Evolutionary conservation across 768 basidiomycete species (phyloP), one percentile per base, ranked within the genome.

Genomic region (Thelephora ganbajun): DNA sequence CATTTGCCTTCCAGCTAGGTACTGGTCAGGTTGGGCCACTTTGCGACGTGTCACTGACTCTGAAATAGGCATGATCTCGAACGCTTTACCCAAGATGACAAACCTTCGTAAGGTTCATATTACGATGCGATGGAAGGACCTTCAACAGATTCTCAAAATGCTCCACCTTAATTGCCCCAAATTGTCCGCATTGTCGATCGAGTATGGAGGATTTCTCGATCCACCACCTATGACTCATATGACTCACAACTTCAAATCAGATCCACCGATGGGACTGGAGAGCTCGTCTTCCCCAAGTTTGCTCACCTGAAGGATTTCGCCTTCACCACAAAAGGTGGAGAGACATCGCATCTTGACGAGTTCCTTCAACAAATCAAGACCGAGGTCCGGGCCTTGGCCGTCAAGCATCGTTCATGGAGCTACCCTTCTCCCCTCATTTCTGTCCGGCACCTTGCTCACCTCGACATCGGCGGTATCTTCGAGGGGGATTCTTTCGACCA

Each of bases 101-200:
- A 80, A 76, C 53, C 64, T 84, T 33, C 67, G 72, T 26, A 77
- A 76, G 48, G 70, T 80, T 2, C 74, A 78, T 56, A 74, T 80
- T 39, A 71, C 71, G n/a, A 77, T 79, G 13, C 64, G 70, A 1
- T 69, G 65, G 35, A 75, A 77, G 14, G 69, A 74, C 34, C 70
- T 81, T 41, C 54, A 65, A 7, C 68, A 72, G 2, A 67, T 82
- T 22, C 59, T 82, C 30, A 66, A 69, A 5, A 68, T 76, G 4
- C 59, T 84, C 13, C 74, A 80, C 9, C 26, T 30, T 9, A 51
- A 59, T 59, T 9, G 63, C 66, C 11, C 71, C 68, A 46, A 74
- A 77, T 18, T 69, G 73, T 22, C 59, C 83, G 11, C 69, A 70
- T 12, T 74, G 74, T 3, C 63, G 83, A 3, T 79, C 78, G 2